Evolutionary conservation across 2,329 filamentous ascomycete genomes (phyloP).

Genomic region (Fusarium austroafricanum): DNA sequence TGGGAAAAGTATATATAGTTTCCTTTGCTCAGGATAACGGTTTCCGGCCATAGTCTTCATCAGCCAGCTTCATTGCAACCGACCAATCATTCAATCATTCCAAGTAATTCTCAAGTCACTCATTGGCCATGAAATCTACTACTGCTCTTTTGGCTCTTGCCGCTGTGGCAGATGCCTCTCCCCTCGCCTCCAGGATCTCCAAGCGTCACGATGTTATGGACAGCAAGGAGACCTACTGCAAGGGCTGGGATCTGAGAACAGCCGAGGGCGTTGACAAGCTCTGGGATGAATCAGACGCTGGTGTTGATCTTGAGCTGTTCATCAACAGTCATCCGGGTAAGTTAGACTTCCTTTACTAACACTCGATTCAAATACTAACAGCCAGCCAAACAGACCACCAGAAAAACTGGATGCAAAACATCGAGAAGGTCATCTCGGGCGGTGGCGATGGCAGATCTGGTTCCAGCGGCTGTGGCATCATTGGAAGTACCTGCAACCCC

Average conservation of each 20-base stretch:
- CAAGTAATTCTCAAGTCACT: fast-evolving
- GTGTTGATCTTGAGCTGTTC: constrained; percentile 11
- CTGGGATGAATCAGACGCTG: constrained; percentile 15
- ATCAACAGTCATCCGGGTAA: constrained; percentile 16
- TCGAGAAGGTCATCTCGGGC: neutral
- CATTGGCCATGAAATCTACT: constrained; percentile 1
- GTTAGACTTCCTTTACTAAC: fast-evolving
- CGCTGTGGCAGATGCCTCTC: neutral
- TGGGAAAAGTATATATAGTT: neutral
- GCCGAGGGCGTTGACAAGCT: constrained; percentile 13
- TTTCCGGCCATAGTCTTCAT: neutral
- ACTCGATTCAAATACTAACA: fast-evolving
- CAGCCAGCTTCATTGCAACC: fast-evolving
- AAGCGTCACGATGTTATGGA: neutral
- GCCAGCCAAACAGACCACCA: neutral
- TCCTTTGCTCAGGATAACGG: fast-evolving
- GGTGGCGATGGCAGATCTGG: constrained; percentile 17
- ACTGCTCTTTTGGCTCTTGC: constrained; percentile 12
- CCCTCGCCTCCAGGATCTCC: neutral
- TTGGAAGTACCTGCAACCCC: constrained; percentile 1
- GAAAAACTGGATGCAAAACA: constrained; percentile 19
- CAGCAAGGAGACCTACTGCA: constrained; percentile 12
- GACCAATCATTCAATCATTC: too few relatives aligned
- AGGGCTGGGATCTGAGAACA: constrained; percentile 13
- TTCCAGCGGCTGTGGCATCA: neutral